Percentiles rank a stretch among this genome's conserved stretches.
phyloP scores from a whole-genome alignment of 2,329 filamentous ascomycete genomes.

The Phialemonium atrogriseum region DNA sequence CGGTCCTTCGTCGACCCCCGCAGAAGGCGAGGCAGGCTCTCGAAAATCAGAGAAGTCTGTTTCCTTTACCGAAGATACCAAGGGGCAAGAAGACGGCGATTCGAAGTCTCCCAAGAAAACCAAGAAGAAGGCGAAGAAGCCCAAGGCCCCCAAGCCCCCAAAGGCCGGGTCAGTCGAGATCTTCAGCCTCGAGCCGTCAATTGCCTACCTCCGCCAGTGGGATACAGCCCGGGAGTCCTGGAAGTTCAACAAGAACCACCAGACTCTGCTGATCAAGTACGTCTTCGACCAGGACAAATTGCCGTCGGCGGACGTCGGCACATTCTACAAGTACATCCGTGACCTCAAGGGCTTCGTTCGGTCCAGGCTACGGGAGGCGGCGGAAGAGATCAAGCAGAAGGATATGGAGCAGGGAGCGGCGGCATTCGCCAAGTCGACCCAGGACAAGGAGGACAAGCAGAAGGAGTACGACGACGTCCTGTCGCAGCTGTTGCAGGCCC shows the following conservation, averaged over 20 bases:
- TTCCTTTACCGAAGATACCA: slow-evolving; percentile 37
- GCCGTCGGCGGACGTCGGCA: slow-evolving; percentile 58
- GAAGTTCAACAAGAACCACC: slow-evolving; percentile 96
- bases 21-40: slow-evolving; percentile 19
- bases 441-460: slow-evolving; percentile 40
- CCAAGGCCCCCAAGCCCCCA: slow-evolving; percentile 24
- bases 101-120: slow-evolving; percentile 12
- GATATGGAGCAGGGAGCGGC: slow-evolving; percentile 41
- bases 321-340: slow-evolving; percentile 68
- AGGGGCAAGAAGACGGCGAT: slow-evolving; percentile 10
- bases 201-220: slow-evolving; percentile 73
- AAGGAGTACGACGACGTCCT: slow-evolving; percentile 47
- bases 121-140: slow-evolving; percentile 25
- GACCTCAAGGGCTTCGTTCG: slow-evolving; percentile 71
- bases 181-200: slow-evolving; percentile 48
- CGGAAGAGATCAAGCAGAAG: slow-evolving; percentile 50
- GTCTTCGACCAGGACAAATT: slow-evolving; percentile 64
- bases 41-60: slow-evolving; percentile 42
- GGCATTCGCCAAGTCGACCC: slow-evolving; percentile 41
- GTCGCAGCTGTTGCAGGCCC: slow-evolving; percentile 20
- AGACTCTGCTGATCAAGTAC: slow-evolving; percentile 78
- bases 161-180: slow-evolving; percentile 22
- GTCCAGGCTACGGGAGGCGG: slow-evolving; percentile 58
- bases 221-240: slow-evolving; percentile 61
- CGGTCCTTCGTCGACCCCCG: slow-evolving; percentile 13